These are phyloP conservation scores for Chenopodium berlandieri DNA, from an alignment of 148 eudicot species.

Conservation along the genomic window DNA sequence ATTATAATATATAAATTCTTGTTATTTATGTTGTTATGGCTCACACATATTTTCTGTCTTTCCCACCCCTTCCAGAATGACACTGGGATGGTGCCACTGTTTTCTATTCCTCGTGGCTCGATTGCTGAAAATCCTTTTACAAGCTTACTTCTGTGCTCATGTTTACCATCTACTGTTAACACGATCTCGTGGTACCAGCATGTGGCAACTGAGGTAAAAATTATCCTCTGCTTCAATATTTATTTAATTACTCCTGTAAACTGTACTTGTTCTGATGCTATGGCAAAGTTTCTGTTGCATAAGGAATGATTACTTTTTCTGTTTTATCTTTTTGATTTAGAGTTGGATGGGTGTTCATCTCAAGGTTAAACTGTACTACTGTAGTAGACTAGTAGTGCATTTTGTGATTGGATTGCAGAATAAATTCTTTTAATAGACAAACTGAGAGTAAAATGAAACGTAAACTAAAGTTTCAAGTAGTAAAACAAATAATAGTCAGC, in stretches of 20 bases:
- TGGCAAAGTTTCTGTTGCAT: neutral
- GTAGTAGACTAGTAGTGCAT: too few species aligned
- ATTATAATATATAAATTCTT: neutral
- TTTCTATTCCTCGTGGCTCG: slow-evolving; percentile 73
- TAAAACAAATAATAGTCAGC: neutral
- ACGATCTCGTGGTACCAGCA: slow-evolving; percentile 68
- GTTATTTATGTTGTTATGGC: neutral
- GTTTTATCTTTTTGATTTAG: neutral
- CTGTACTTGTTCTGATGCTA: neutral
- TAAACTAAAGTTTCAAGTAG: neutral
- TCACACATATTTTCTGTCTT: neutral
- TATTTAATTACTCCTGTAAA: neutral
- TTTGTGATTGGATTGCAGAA: too few species aligned
- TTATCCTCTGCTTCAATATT: slow-evolving; percentile 12
- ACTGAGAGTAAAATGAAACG: too few species aligned
- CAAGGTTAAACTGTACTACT: neutral
- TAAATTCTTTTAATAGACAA: too few species aligned
- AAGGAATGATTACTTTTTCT: neutral
- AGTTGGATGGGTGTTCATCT: neutral
- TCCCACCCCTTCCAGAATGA: slow-evolving; percentile 47
- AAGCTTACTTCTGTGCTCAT: slow-evolving; percentile 74
- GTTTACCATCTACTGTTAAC: slow-evolving; percentile 40
- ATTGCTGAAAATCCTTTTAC: slow-evolving; percentile 90
- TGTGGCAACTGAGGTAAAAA: slow-evolving; percentile 76
- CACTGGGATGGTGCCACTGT: slow-evolving; percentile 64